phyloP scores from a whole-genome alignment of 2,329 filamentous ascomycete genomes.

The Ophiocordyceps australis region DNA sequence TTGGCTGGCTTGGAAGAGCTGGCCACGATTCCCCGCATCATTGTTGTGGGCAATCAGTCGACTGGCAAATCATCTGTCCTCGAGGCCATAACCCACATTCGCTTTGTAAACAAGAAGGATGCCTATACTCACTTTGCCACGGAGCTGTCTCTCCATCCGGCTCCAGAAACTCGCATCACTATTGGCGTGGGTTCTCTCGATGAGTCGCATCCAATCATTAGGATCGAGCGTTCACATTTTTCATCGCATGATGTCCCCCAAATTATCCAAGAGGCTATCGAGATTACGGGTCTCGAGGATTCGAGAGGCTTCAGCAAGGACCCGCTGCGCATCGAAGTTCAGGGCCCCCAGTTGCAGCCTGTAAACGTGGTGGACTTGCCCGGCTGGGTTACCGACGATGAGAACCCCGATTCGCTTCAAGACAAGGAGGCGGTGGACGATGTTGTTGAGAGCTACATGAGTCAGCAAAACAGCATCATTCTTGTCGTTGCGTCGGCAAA shows the following conservation, averaged over 20 bases:
- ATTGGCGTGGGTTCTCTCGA: slow-evolving; percentile 22
- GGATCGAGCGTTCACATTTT: slow-evolving; percentile 16
- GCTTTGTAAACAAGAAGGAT: slow-evolving; percentile 35
- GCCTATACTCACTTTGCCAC: slow-evolving; percentile 44
- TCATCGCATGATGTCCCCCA: slow-evolving; percentile 19
- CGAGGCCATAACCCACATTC: slow-evolving; percentile 42
- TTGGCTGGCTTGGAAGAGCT: slow-evolving; percentile 26
- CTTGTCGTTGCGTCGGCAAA: slow-evolving; percentile 33
- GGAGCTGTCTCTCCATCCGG: slow-evolving; percentile 33
- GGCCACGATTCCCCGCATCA: slow-evolving; percentile 31
- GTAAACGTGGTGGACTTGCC: slow-evolving; percentile 38
- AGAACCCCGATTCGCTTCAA: slow-evolving; percentile 11
- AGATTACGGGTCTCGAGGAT: slow-evolving; percentile 24
- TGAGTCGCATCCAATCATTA: slow-evolving; percentile 5
- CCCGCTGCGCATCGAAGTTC: slow-evolving; percentile 25
- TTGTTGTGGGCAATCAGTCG: slow-evolving; percentile 42
- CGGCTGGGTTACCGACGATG: slow-evolving; percentile 18
- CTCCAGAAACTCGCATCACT: slow-evolving; percentile 13
- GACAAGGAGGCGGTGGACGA: slow-evolving; percentile 14
- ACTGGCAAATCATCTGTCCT: slow-evolving; percentile 48
- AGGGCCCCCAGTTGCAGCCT: slow-evolving; percentile 21
- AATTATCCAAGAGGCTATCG: slow-evolving; percentile 32
- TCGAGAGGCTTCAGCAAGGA: slow-evolving; percentile 22
- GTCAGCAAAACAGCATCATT: slow-evolving; percentile 37
- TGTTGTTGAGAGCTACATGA: slow-evolving; percentile 33